These are phyloP conservation scores for Beauveria varroae DNA, from an alignment of 2,329 filamentous ascomycete species.

Conservation along the genomic window DNA sequence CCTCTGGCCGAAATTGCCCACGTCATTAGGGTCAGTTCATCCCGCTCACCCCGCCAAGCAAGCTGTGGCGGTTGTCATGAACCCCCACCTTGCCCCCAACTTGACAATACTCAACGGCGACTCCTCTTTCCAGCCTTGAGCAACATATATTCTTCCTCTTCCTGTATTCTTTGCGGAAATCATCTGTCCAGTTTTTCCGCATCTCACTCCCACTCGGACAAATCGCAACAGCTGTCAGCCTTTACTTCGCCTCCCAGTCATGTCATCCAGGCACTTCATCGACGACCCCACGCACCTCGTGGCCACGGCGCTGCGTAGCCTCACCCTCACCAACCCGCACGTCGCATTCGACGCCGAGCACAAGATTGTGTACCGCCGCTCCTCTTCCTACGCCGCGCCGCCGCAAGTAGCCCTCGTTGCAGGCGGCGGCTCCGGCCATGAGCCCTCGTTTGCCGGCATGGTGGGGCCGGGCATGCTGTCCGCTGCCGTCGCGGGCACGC, in stretches of 20 bases:
- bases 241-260: constrained; percentile 17
- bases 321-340: constrained; percentile 79
- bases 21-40: neutral
- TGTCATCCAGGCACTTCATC: constrained; percentile 77
- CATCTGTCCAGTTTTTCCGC: too few relatives aligned
- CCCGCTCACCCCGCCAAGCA: neutral
- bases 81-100: constrained; percentile 12
- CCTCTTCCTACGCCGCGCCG: constrained; percentile 40
- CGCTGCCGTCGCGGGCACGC: constrained; percentile 77
- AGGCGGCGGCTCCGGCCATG: constrained; percentile 84
- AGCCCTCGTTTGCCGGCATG: constrained; percentile 79
- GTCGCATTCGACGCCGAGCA: constrained; percentile 69
- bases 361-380: constrained; percentile 74
- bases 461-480: constrained; percentile 75
- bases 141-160: neutral
- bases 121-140: neutral
- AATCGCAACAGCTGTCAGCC: neutral
- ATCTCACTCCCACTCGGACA: neutral
- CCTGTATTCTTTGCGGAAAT: neutral
- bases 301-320: constrained; percentile 63
- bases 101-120: neutral
- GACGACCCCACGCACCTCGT: constrained; percentile 76
- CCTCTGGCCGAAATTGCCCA: constrained; percentile 4
- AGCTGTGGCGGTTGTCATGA: neutral
- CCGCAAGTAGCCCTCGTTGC: constrained; percentile 74